Base-by-base conservation (phyloP, 345 rosid species). In the Salix caprea region DNA sequence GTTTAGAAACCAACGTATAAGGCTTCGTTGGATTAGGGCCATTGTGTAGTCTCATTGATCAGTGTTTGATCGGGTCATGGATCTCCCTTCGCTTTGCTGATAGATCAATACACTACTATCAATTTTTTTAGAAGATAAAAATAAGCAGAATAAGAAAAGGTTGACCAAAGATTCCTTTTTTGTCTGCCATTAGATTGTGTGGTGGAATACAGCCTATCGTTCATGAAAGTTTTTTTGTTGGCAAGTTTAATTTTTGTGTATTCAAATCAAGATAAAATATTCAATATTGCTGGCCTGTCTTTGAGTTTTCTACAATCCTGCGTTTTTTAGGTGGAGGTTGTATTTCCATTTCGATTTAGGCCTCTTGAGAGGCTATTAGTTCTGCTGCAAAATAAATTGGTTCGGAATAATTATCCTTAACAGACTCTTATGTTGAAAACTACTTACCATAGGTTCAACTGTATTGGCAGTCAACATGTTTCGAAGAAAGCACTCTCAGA, bases 401-500 rank as follows among this genome's bases (percentile, higher is more conserved):
- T 1, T 28, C 5, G n/a, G 13, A 32, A 65, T 15, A 65, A 65
- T 11, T 30, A 42, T 14, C 62, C 62, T 0, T 23, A 1, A 58
- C 4, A 7, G 12, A 10, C 6, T 24, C 16, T 19, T 48, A 21
- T 30, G 16, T 52, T 39, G n/a, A 28, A 28, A 15, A 50, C 15
- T 65, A 32, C 77, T 74, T 65, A 21, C 46, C 36, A 30, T 30
- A 28, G 24, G 16, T 67, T 67, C 34, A 65, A 67, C 40, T 78
- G 46, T 48, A 23, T 19, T 76, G 52, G 78, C 82, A 78, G 82
- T 34, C 78, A 80, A 39, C 76, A 86, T 87, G 90, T 91, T 86
- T 87, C 84, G 81, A 72, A 89, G 86, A 80, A 90, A 75, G 79
- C 80, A 76, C 1, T 46, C 90, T 30, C 90, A 89, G 46, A 80